Evolutionary conservation across 2,329 filamentous ascomycete genomes (phyloP).

Genomic region (Penicillium janthinellum): DNA sequence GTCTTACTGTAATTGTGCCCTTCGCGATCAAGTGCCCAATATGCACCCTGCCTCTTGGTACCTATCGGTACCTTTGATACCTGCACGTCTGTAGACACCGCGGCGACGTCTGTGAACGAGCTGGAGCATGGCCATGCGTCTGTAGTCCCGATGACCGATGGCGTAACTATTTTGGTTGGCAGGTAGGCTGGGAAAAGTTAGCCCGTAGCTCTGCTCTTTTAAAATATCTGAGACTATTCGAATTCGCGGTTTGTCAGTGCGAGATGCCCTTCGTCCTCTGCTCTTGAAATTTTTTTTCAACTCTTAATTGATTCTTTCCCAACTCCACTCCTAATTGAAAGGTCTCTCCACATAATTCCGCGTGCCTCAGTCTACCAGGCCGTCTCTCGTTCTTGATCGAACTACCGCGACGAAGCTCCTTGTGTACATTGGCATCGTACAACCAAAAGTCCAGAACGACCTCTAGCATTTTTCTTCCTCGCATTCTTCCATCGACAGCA

Average conservation of each 20-base stretch:
- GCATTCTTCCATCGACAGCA: background rate
- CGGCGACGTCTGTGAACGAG: constrained; percentile 18
- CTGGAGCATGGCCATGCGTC: constrained; percentile 27
- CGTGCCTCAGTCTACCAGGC: background rate
- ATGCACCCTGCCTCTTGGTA: background rate
- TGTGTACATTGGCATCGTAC: background rate
- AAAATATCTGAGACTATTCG: constrained; percentile 23
- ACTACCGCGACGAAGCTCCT: background rate
- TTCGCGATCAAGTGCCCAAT: background rate
- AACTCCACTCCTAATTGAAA: constrained; percentile 5
- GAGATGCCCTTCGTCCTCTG: constrained; percentile 4
- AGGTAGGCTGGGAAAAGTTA: constrained; percentile 13
- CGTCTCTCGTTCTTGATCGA: constrained; percentile 9
- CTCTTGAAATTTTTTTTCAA: constrained; percentile 14
- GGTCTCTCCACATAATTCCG: background rate
- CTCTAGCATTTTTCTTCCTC: background rate
- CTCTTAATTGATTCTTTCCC: background rate
- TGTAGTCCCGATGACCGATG: constrained; percentile 23
- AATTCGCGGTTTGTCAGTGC: constrained; percentile 9
- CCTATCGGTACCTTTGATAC: background rate
- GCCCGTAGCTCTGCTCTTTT: constrained; percentile 13
- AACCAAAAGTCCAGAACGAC: background rate
- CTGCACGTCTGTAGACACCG: background rate
- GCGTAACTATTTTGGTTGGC: constrained; percentile 20
- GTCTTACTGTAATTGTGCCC: constrained; percentile 19